Evolutionary conservation across 495 filamentous ascomycete species (phyloP).

Genomic region (Penicillium salamii): DNA sequence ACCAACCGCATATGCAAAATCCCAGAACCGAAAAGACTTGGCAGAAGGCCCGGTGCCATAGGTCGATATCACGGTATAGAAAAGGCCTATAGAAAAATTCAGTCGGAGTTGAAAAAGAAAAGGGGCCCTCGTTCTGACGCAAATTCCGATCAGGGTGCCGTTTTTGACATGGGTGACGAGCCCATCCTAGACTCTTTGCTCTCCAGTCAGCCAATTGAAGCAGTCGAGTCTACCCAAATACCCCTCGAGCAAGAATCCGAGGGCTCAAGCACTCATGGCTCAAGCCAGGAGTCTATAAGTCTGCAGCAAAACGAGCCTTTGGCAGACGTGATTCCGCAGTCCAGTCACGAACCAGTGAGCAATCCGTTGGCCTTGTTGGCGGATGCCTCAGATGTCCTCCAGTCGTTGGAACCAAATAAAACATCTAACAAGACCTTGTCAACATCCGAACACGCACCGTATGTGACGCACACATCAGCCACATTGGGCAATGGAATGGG

Average conservation of each 20-base stretch:
- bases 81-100: conserved; percentile 24
- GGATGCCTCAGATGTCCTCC: conserved; percentile 21
- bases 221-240: not conserved
- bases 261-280: too few species aligned
- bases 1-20: conserved; percentile 21
- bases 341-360: conserved; percentile 17
- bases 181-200: not conserved
- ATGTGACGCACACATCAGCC: too few species aligned
- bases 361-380: conserved; percentile 26
- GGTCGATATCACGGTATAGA: conserved; percentile 26
- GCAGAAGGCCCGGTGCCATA: conserved; percentile 18
- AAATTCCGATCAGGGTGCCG: not conserved
- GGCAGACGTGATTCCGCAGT: not conserved
- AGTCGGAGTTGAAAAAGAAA: conserved; percentile 18
- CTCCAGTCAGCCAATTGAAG: not conserved
- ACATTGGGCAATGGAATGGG: not conserved
- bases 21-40: conserved; percentile 19
- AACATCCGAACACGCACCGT: not conserved
- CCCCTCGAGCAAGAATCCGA: not conserved
- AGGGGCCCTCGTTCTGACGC: not conserved
- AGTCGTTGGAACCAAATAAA: conserved; percentile 7
- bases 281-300: too few species aligned
- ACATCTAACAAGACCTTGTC: not conserved
- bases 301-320: not conserved
- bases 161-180: not conserved